A percentile compares a stretch with the other conserved stretches of the same genome.
These are phyloP conservation scores for Meyerozyma carpophila DNA, from an alignment of 1,139 yeast species.

Conservation along the genomic window DNA sequence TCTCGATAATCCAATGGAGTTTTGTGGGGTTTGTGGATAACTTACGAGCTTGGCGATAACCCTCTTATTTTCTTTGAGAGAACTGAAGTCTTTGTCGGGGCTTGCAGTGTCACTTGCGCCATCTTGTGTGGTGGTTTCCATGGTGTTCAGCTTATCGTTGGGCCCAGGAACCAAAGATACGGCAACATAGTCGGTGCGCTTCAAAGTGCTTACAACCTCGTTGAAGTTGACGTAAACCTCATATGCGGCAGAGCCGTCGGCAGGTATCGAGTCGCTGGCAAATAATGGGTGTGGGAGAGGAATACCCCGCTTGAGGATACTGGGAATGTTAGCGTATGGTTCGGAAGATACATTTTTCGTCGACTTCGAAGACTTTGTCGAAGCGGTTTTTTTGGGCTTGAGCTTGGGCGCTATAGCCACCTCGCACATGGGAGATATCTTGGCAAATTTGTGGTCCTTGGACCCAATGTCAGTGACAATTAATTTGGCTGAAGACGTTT, in stretches of 20 bases:
- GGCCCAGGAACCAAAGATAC: conserved; percentile 60
- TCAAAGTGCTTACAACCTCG: conserved; percentile 25
- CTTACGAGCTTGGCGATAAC: conserved; percentile 52
- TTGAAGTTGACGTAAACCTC: conserved; percentile 41
- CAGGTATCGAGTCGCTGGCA: conserved; percentile 12
- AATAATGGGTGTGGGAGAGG: conserved; percentile 48
- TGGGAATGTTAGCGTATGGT: conserved; percentile 26
- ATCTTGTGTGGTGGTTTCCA: conserved; percentile 9
- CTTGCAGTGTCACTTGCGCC: not conserved
- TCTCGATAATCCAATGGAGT: conserved; percentile 52
- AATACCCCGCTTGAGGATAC: conserved; percentile 49
- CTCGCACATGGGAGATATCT: conserved; percentile 68
- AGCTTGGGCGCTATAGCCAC: conserved; percentile 79
- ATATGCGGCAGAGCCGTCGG: conserved; percentile 21
- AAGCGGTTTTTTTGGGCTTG: conserved; percentile 30
- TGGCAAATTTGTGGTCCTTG: conserved; percentile 41
- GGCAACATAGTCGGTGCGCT: conserved; percentile 43
- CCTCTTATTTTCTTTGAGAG: conserved; percentile 34
- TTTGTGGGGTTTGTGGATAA: conserved; percentile 29
- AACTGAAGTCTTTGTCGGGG: conserved; percentile 3
- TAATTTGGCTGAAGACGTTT: conserved; percentile 59
- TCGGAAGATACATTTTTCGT: conserved; percentile 19
- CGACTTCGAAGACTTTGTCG: conserved; percentile 28
- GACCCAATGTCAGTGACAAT: conserved; percentile 61
- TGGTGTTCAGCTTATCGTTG: conserved; percentile 18